Evolutionary conservation across 2,329 filamentous ascomycete species (phyloP), one percentile per base, ranked within the genome.

Genomic region (Xylaria sp.): DNA sequence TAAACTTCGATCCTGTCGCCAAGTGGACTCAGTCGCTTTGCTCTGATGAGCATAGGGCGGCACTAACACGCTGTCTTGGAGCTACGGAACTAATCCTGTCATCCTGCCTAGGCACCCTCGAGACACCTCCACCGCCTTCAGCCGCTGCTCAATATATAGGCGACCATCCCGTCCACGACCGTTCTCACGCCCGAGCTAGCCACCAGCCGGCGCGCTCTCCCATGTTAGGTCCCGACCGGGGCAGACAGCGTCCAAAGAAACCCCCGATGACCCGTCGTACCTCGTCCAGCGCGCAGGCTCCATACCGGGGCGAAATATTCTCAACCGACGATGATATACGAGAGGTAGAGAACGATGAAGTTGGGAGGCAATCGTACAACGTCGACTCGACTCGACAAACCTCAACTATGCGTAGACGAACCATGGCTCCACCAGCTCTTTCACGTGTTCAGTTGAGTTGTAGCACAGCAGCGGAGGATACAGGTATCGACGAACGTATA

Each of bases 241-340:
- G 81, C 64, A 82, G 82, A 47, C 75, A 77, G 23, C 82, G 84
- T 67, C 82, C 88, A 14, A 88, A 87, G 74, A 96, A 94, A 75
- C 92, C 92, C 17, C 79, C 85, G 11, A 86, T 94, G 76, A 76
- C 85, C 61, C 89, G 92, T 69, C 89, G 92, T 64, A 83, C 89
- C 61, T 94, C 92, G 1, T 92, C 92, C 23, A 91, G 86, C 60
- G 77, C 77, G 7, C 83, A 87, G 71, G 87, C 87, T 42, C 93
- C 92, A 2, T 87, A 94, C 74, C 89, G 92, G 57, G 92, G 94
- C 31, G 91, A 91, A 65, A 84, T 94, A 63, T 98, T 96, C 78
- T 97, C 94, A 0, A 92, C 92, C 50, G 94, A 98, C 74, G 94
- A 98, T 75, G 93, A 92, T 72, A 82, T 88, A 23, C 84, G 87